These are phyloP conservation scores for Suillus placidus DNA, from an alignment of 768 basidiomycete genomes.

Conservation along the genomic window DNA sequence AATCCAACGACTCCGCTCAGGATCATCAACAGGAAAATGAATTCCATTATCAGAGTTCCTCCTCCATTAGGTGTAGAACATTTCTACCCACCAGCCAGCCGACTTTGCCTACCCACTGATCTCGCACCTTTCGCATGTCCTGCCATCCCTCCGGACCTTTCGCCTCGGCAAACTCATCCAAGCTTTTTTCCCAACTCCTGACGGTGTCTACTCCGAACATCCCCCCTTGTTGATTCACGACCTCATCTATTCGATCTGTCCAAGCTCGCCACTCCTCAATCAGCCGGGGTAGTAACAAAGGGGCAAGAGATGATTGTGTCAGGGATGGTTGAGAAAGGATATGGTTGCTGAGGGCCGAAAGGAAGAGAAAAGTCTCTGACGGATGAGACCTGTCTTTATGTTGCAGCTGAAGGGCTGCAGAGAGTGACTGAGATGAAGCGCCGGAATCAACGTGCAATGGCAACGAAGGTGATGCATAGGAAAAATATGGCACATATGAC, in stretches of 20 bases:
- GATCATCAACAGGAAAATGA: slow-evolving; percentile 8
- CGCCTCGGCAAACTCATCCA: slow-evolving; percentile 67
- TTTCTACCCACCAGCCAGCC: slow-evolving; percentile 74
- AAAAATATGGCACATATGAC: slow-evolving; percentile 87
- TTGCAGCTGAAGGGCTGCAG: slow-evolving; percentile 48
- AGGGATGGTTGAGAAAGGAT: slow-evolving; percentile 69
- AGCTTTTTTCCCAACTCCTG: slow-evolving; percentile 63
- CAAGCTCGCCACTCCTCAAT: slow-evolving; percentile 78
- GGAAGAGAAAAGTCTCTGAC: slow-evolving; percentile 71
- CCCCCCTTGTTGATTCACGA: slow-evolving; percentile 71
- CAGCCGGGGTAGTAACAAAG: slow-evolving; percentile 64
- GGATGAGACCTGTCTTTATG: slow-evolving; percentile 72
- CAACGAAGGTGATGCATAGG: slow-evolving; percentile 40
- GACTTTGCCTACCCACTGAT: slow-evolving; percentile 72
- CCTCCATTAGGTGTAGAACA: slow-evolving; percentile 35
- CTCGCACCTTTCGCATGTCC: slow-evolving; percentile 49
- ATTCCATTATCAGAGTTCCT: slow-evolving; percentile 21
- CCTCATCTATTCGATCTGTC: slow-evolving; percentile 67
- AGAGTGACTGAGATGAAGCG: slow-evolving; percentile 41
- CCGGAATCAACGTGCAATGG: slow-evolving; percentile 18
- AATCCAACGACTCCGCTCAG: slow-evolving; percentile 12
- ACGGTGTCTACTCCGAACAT: slow-evolving; percentile 82
- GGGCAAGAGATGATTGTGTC: slow-evolving; percentile 58
- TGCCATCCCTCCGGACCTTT: slow-evolving; percentile 46
- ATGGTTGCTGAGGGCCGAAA: slow-evolving; percentile 69